Evolutionary conservation across 164 flowering plant species (phyloP).

Genomic region (Umbellularia californica): DNA sequence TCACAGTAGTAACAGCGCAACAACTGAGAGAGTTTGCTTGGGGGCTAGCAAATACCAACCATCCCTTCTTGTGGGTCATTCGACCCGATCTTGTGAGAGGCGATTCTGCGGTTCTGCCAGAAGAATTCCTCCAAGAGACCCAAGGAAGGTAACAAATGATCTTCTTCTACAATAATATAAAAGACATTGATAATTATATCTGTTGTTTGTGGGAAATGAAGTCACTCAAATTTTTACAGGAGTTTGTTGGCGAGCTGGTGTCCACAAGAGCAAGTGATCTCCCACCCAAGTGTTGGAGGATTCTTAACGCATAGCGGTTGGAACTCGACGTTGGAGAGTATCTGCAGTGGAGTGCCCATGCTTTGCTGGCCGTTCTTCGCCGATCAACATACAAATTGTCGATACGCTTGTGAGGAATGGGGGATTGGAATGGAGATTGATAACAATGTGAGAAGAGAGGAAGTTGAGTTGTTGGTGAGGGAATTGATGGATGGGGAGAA

Average conservation of each 20-base stretch:
- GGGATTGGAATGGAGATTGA: slow-evolving; percentile 9
- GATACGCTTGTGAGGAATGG: slow-evolving; percentile 20
- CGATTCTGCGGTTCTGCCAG: slow-evolving; percentile 13
- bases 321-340: slow-evolving; percentile 16
- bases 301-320: slow-evolving; percentile 23
- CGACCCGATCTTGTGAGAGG: slow-evolving; percentile 48
- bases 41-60: slow-evolving; percentile 38
- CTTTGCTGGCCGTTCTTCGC: slow-evolving; percentile 23
- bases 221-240: too few species aligned
- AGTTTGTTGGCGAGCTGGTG: slow-evolving; percentile 16
- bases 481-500: slow-evolving; percentile 12
- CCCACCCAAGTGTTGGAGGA: slow-evolving; percentile 12
- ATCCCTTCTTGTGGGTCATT: slow-evolving; percentile 46
- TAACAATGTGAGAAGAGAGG: slow-evolving; percentile 3
- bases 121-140: slow-evolving; percentile 15
- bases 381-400: slow-evolving; percentile 16
- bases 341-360: slow-evolving; percentile 16
- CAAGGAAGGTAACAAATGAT: slow-evolving; percentile 6
- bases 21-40: slow-evolving; percentile 37
- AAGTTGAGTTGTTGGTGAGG: slow-evolving; percentile 8
- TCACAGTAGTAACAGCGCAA: slow-evolving; percentile 22
- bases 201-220: too few species aligned
- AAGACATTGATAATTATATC: too few species aligned
- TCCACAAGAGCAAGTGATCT: slow-evolving; percentile 14
- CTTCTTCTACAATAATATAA: too few species aligned